Base-by-base conservation (phyloP, 169 alveolate species). In the Plasmodium relictum region DNA sequence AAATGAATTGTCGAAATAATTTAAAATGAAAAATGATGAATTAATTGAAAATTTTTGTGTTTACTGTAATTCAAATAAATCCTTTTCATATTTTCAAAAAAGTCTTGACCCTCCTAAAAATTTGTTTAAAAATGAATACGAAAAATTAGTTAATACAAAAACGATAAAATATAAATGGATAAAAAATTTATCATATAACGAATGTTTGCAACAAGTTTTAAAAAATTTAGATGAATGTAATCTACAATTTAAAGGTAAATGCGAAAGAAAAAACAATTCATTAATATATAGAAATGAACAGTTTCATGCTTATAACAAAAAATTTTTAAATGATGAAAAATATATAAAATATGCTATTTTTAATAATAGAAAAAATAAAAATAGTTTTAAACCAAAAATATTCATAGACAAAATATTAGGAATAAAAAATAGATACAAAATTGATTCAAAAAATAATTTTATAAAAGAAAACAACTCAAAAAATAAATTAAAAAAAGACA, bases 21-120 rank as follows among this genome's bases (percentile, higher is more conserved):
- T 31, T 18, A 16, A 14, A 54, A 18, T 22, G 54, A 9, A 7
- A 45, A 66, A 58, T 8, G 54, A 45, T 10, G 22, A 20, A 24
- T n/a, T 59, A 12, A 48, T 80, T 66, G 89, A 80, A 66, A 80
- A 80, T 26, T 41, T 80, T 16, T 65, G 76, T 42, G 89, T 80
- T 48, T 80, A 80, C 59, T 65, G 78, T 42, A 37, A 70, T 22
- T 65, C 80, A 26, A 80, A 20, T 48, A 69, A 80, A 44, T 39
- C 83, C 37, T 80, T 66, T 37, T 80, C 89, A 5, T 80, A 65
- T 42, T 20, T 80, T 42, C 42, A 56, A 80, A 80, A 63, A 52
- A 39, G 61, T 14, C 41, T 6, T 12, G 9, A 66, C 54, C 41
- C 6, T 41, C 24, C 65, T 37, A 44, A 44, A 44, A 68, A 44